A percentile compares a stretch with the other conserved stretches of the same genome.
These are phyloP conservation scores for Crithidia mellificae DNA, from an alignment of 208 protist genomes.

Conservation along the genomic window DNA sequence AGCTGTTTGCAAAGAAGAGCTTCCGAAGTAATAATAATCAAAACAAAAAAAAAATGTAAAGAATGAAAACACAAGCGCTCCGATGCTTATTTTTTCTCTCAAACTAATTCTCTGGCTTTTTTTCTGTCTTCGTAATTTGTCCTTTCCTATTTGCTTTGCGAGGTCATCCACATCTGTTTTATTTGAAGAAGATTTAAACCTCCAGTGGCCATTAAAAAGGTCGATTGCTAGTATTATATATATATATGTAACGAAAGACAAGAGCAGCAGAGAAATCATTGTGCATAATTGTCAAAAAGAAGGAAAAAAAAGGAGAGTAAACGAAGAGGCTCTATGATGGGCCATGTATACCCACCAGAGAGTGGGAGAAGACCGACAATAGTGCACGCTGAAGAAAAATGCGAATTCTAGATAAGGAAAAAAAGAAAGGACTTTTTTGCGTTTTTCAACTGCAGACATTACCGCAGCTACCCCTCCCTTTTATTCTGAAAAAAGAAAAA, in stretches of 20 bases:
- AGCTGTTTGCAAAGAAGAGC: not conserved
- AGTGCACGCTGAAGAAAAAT: no score
- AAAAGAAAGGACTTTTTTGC: not conserved
- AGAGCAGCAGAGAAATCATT: not conserved
- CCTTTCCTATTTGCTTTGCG: not conserved
- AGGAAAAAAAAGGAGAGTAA: not conserved
- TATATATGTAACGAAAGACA: not conserved
- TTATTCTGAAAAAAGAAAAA: not conserved
- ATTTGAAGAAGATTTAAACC: constrained; percentile 3
- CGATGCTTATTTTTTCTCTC: not conserved
- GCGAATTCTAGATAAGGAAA: not conserved
- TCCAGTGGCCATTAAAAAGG: no score
- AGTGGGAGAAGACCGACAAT: not conserved
- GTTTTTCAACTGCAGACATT: not conserved
- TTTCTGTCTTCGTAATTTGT: not conserved
- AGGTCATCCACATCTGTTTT: constrained; percentile 6
- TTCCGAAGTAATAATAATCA: constrained; percentile 3
- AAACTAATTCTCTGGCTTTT: not conserved
- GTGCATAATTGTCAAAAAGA: not conserved
- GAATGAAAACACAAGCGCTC: not conserved
- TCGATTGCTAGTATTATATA: no score
- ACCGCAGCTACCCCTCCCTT: not conserved
- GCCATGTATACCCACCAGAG: constrained; percentile 2
- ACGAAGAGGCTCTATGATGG: not conserved
- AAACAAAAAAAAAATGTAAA: constrained; percentile 15